phyloP scores from a whole-genome alignment of 2,329 filamentous ascomycete species.

The Penicillium sp. region DNA sequence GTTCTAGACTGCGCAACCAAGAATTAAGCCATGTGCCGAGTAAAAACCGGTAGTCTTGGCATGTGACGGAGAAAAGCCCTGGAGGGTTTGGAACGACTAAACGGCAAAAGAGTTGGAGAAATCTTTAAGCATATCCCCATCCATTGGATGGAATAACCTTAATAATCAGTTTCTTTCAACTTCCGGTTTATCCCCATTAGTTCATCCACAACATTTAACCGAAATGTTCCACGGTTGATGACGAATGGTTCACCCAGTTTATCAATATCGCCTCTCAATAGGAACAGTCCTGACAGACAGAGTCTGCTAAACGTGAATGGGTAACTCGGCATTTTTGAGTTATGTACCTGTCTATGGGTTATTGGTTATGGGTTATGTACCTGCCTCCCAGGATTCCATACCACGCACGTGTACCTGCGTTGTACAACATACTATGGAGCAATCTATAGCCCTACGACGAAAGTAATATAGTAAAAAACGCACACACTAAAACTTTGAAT shows the following conservation, averaged over 20 bases:
- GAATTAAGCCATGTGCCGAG: not conserved
- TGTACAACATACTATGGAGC: not conserved
- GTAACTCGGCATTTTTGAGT: slow-evolving; percentile 1
- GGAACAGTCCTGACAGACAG: slow-evolving; percentile 1
- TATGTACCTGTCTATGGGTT: slow-evolving; percentile 1
- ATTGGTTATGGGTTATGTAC: not conserved
- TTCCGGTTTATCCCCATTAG: not conserved
- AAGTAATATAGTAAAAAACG: not conserved
- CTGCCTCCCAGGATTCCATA: not conserved
- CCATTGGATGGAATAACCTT: slow-evolving; percentile 1
- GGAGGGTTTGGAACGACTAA: not conserved
- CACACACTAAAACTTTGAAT: too few species aligned
- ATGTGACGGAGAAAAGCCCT: not conserved
- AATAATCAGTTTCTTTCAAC: not conserved
- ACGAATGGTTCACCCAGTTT: not conserved
- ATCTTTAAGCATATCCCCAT: slow-evolving; percentile 1
- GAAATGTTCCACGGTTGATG: not conserved
- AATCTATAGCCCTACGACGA: not conserved
- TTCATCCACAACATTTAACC: not conserved
- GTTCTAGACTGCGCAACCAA: not conserved
- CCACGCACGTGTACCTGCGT: not conserved
- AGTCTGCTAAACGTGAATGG: not conserved
- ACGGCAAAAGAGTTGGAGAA: not conserved
- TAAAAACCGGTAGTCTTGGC: not conserved
- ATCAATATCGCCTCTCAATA: not conserved